Conservation (phyloP, 176 grass and related monocot genomes). For the Elymus sibiricus region DNA sequence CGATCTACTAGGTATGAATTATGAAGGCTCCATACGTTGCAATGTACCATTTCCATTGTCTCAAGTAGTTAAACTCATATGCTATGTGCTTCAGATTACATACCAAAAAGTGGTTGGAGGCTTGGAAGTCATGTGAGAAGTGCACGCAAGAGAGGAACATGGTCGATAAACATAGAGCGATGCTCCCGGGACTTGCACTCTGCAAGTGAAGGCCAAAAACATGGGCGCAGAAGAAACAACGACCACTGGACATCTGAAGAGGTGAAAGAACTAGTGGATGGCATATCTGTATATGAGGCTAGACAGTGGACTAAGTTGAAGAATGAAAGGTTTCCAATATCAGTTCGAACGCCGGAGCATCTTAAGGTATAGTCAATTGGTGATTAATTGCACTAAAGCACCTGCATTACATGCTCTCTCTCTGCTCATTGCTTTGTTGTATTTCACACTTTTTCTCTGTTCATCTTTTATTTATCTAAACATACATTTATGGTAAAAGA, state of each 20-base stretch:
- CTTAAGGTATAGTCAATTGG: neutral
- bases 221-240: constrained; percentile 4
- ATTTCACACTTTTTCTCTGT: neutral
- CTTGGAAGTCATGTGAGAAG: neutral
- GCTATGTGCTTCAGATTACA: neutral
- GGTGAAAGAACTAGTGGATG: neutral
- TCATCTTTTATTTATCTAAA: neutral
- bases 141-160: neutral
- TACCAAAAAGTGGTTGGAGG: neutral
- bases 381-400: neutral
- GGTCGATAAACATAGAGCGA: neutral
- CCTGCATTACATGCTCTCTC: neutral
- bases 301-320: constrained; percentile 1
- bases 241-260: constrained; percentile 1
- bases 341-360: neutral
- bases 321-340: neutral
- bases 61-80: neutral
- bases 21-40: neutral
- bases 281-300: neutral
- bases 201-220: neutral
- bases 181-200: neutral
- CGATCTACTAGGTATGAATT: neutral
- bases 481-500: neutral
- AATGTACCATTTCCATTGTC: neutral
- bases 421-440: neutral